A percentile compares a stretch with the other conserved stretches of the same genome.
phyloP scores from a whole-genome alignment of 306 rosid genomes.

The Cucumis cinereus region DNA sequence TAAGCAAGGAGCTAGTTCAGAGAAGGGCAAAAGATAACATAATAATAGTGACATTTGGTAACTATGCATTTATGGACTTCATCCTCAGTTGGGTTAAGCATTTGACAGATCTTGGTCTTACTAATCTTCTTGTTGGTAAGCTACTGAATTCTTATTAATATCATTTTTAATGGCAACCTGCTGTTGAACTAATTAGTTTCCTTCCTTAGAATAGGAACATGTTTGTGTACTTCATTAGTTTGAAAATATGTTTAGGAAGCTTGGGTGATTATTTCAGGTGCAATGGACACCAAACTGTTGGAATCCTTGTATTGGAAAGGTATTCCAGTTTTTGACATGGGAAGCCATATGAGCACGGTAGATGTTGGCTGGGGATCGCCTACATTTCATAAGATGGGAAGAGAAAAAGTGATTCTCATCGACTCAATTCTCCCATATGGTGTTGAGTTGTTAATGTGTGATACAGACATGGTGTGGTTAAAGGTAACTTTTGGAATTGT shows the following conservation, averaged over 20 bases:
- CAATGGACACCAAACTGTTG: constrained; percentile 86
- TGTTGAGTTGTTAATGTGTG: constrained; percentile 88
- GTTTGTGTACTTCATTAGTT: neutral
- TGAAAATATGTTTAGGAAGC: constrained; percentile 7
- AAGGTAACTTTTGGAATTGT: constrained; percentile 38
- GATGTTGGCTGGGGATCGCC: constrained; percentile 99
- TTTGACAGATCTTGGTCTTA: constrained; percentile 55
- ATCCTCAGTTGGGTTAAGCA: constrained; percentile 87
- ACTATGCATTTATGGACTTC: constrained; percentile 96
- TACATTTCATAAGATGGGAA: constrained; percentile 94
- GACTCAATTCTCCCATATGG: constrained; percentile 79
- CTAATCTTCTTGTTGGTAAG: constrained; percentile 91
- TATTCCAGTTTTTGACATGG: constrained; percentile 91
- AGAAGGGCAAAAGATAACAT: constrained; percentile 69
- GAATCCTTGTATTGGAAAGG: constrained; percentile 96
- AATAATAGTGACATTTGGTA: constrained; percentile 82
- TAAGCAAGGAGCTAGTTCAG: constrained; percentile 62
- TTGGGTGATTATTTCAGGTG: constrained; percentile 49
- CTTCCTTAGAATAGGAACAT: neutral
- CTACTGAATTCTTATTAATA: constrained; percentile 1
- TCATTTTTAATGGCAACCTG: neutral
- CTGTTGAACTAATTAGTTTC: neutral
- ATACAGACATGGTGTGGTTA: constrained; percentile 99
- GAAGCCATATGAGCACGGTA: constrained; percentile 88
- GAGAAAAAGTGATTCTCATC: constrained; percentile 83